Base-by-base conservation (phyloP, 768 basidiomycete species). In the Amanita exitialis region DNA sequence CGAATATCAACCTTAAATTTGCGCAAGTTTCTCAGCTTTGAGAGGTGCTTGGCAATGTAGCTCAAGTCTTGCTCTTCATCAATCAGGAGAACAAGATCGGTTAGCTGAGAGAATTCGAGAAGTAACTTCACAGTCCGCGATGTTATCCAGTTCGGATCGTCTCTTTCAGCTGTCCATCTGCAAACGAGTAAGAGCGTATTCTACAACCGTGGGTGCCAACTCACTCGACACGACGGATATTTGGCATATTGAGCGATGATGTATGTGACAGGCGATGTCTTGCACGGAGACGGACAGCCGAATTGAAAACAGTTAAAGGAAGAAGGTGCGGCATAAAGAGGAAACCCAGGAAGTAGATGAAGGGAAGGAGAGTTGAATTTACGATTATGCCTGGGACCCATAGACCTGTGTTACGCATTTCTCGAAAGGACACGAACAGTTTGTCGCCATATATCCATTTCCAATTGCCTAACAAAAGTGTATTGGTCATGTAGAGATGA, bases 101-200 rank as follows among this genome's bases (percentile, higher is more conserved):
- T 32, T 25, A 49, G 39, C 20, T 42, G 21, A 12, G 38, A 27
- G 32, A 49, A 49, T 20, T 28, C 49, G n/a, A 32, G 28, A 13
- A 49, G 39, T 6, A 49, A 21, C 15, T 42, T 30, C 6, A 43
- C 25, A 12, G 49, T 49, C 18, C 27, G 38, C 16, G 49, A 30
- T 3, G 39, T 34, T 42, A 38, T 41, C 49, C 49, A 49, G 15
- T 48, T 48, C 6, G 47, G 47, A 27, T 48, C 47, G 8, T 41
- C 38, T 18, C 25, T 49, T 32, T 49, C 49, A 13, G 39, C 49
- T n/a, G 13, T 30, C 39, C 49, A 49, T 27, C 47, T 48, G 36
- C 8, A 21, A 28, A 42, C 20, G 4, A 32, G 18, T 39, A 15
- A 42, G 38, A 12, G 13, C 8, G 6, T 6, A 3, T 20, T 9